Conservation (phyloP, 2,329 filamentous ascomycete genomes). For the Xylaria sp. region DNA sequence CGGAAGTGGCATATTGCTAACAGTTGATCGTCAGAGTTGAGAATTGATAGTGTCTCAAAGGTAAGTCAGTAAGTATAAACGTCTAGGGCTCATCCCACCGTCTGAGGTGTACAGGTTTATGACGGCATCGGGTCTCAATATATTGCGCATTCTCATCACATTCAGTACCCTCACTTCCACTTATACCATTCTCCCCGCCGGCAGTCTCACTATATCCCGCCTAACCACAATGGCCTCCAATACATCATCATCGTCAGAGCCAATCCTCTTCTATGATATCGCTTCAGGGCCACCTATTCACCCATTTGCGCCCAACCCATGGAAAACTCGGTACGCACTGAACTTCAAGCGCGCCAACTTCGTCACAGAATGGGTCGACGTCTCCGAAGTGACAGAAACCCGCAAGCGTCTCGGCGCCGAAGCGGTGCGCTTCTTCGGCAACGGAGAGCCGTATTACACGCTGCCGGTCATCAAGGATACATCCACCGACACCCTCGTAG, state of each 20-base stretch:
- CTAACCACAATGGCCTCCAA: constrained; percentile 26
- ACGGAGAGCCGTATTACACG: constrained; percentile 69
- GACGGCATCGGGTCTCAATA: no score
- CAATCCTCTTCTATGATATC: constrained; percentile 58
- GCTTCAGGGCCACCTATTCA: constrained; percentile 49
- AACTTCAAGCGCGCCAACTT: constrained; percentile 56
- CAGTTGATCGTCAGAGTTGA: background rate
- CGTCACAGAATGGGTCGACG: constrained; percentile 59
- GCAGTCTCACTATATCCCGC: background rate
- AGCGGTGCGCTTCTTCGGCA: constrained; percentile 63
- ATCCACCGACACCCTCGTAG: constrained; percentile 55
- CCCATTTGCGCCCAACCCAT: constrained; percentile 49
- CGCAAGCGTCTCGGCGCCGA: constrained; percentile 60
- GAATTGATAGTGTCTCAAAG: background rate
- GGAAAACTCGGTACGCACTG: constrained; percentile 52
- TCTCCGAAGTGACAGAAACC: constrained; percentile 62
- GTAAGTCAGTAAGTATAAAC: constrained; percentile 17
- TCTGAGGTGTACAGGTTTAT: background rate
- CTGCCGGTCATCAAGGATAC: constrained; percentile 67
- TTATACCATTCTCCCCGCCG: constrained; percentile 9
- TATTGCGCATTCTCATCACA: no score
- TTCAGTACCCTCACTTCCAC: background rate
- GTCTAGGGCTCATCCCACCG: no score
- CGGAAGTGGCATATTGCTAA: background rate
- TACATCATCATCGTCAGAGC: constrained; percentile 29